Conservation (phyloP, 2,329 filamentous ascomycete genomes). For the Fusarium buxicola region DNA sequence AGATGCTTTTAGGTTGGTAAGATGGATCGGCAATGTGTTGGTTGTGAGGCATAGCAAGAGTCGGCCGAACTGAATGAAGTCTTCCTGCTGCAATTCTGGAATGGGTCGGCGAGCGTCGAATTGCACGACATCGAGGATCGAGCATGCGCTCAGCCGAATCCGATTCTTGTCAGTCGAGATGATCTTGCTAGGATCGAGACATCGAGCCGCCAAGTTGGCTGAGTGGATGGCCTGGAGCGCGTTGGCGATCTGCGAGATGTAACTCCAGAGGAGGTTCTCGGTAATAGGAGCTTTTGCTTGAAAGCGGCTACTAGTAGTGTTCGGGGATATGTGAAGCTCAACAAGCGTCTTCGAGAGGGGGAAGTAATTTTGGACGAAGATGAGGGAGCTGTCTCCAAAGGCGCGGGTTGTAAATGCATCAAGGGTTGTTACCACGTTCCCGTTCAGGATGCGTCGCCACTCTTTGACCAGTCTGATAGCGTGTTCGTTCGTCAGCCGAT, state of each 20-base stretch:
- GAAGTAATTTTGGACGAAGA: constrained; percentile 94
- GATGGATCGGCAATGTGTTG: constrained; percentile 66
- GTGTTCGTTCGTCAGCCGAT: constrained; percentile 87
- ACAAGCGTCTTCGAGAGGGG: constrained; percentile 90
- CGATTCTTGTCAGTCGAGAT: constrained; percentile 91
- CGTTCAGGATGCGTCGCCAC: constrained; percentile 88
- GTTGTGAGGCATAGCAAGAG: constrained; percentile 86
- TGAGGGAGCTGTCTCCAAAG: constrained; percentile 93
- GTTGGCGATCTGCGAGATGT: constrained; percentile 90
- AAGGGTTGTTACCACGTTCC: constrained; percentile 85
- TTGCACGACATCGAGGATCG: constrained; percentile 88
- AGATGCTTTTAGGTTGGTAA: constrained; percentile 73
- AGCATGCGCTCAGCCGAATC: constrained; percentile 87
- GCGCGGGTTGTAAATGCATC: constrained; percentile 94
- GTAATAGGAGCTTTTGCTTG: constrained; percentile 63
- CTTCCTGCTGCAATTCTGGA: constrained; percentile 85
- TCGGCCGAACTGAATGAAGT: constrained; percentile 85
- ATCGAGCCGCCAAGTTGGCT: constrained; percentile 82
- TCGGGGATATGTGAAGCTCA: constrained; percentile 76
- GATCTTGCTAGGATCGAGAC: constrained; percentile 89
- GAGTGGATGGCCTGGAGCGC: constrained; percentile 88
- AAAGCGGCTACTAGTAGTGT: constrained; percentile 56
- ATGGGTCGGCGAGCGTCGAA: constrained; percentile 77
- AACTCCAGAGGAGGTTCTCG: constrained; percentile 88
- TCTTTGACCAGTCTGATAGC: constrained; percentile 87